These are phyloP conservation scores for Pseudopithomyces maydicus DNA, from an alignment of 2,329 filamentous ascomycete species.

Conservation along the genomic window DNA sequence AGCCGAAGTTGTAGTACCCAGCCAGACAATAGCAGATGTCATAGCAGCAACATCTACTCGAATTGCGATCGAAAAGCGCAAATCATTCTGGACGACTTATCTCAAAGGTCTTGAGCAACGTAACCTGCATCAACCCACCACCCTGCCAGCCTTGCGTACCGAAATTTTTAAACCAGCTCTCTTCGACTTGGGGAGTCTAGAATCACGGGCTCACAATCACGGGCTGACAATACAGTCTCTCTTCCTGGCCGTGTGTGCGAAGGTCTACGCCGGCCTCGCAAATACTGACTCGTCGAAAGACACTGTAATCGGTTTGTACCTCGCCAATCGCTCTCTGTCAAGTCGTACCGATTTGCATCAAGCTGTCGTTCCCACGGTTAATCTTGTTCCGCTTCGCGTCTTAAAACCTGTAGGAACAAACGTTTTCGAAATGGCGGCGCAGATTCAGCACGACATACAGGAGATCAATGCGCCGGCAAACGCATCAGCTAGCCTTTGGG, in stretches of 20 bases:
- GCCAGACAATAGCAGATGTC: constrained; percentile 48
- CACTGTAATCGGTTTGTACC: constrained; percentile 77
- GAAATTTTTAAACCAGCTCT: constrained; percentile 58
- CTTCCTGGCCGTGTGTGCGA: constrained; percentile 74
- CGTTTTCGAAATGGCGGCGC: constrained; percentile 59
- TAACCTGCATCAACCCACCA: constrained; percentile 24
- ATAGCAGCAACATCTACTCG: constrained; percentile 31
- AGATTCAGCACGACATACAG: constrained; percentile 71
- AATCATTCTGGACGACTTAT: constrained; percentile 59
- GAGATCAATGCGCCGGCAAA: constrained; percentile 62
- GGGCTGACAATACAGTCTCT: constrained; percentile 74
- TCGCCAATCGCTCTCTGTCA: constrained; percentile 72
- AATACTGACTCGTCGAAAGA: constrained; percentile 32
- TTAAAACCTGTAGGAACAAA: constrained; percentile 29
- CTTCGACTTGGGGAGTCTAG: constrained; percentile 26
- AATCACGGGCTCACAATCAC: constrained; percentile 29
- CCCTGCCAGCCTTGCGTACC: constrained; percentile 33
- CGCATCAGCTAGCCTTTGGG: constrained; percentile 66
- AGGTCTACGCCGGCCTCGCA: constrained; percentile 49
- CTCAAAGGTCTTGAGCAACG: constrained; percentile 31
- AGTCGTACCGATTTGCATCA: constrained; percentile 54
- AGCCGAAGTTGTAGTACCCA: constrained; percentile 13
- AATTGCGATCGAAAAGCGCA: constrained; percentile 26
- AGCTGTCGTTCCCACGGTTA: constrained; percentile 72
- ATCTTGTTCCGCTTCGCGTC: constrained; percentile 75